Evolutionary conservation across 1,284 basidiomycete genomes (phyloP), one percentile per base, ranked within the genome.

Genomic region (Cryptococcus wingfieldii): DNA sequence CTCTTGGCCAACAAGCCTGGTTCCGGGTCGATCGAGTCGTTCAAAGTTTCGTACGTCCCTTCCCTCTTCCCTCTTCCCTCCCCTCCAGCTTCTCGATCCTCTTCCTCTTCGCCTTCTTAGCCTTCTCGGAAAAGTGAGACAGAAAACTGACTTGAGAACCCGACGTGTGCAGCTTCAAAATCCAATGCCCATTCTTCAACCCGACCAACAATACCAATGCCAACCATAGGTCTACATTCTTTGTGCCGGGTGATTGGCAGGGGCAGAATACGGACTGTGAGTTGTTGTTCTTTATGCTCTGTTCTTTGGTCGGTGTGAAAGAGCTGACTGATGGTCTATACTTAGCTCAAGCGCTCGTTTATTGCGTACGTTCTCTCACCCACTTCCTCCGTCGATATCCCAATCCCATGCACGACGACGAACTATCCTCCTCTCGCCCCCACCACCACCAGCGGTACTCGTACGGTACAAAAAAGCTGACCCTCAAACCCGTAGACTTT

Each of bases 301-400:
- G 23, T 3, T 23, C 3, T 3, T 23, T 23, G 23, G 23, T 23
- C 23, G 23, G 23, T 23, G 23, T 23, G 23, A 23, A 23, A 23
- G 31, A 14, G 10, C 14, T 14, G 5, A 38, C 4, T 12, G 18
- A 23, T 12, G 10, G 16, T 18, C 12, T 31, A 18, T 16, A n/a
- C n/a, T n/a, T n/a, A 58, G 56, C 53, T 47, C 42, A 54, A 38
- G 56, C 56, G n/a, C 49, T 38, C 16, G 56, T 54, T 14, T 54
- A 45, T 44, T 58, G 56, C 45, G 56, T 58, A 41, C 39, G 56
- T 54, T 8, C 13, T 3, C 42, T 14, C 38, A 44, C 31, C 31
- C 23, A 23, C 23, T 23, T 23, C 23, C 3, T 23, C 23, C 23
- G 23, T 23, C 23, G 2, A 23, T 23, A 23, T 23, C 23, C 23